A percentile compares a stretch with the other conserved stretches of the same genome.
Conservation (phyloP, 495 filamentous ascomycete species). For the Aspergillus egyptiacus region DNA sequence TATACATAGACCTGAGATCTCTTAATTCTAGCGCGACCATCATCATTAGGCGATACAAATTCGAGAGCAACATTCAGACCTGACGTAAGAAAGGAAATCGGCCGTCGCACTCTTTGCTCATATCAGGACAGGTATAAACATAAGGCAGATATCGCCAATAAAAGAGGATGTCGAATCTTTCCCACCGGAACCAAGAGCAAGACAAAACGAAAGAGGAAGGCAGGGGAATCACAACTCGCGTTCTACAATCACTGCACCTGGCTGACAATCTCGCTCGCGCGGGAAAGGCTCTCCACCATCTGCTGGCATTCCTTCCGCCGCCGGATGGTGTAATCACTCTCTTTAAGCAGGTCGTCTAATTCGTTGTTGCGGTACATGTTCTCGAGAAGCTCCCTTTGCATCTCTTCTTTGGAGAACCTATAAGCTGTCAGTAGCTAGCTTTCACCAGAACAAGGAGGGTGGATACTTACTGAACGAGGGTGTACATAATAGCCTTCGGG, state of each 20-base stretch:
- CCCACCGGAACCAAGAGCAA: constrained; percentile 9
- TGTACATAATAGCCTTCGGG: constrained; percentile 98
- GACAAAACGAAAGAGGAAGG: constrained; percentile 3
- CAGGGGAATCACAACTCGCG: constrained; percentile 10
- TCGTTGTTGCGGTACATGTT: constrained; percentile 90
- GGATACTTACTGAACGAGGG: constrained; percentile 76
- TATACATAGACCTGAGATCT: constrained; percentile 6
- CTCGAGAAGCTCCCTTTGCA: constrained; percentile 97
- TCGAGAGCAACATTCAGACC: constrained; percentile 17
- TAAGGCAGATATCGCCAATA: constrained; percentile 13
- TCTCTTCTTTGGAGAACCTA: constrained; percentile 93
- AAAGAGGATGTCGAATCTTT: constrained; percentile 8
- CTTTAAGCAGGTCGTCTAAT: constrained; percentile 90
- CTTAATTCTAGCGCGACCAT: constrained; percentile 18
- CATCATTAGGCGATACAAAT: constrained; percentile 27
- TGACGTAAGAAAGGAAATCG: constrained; percentile 17
- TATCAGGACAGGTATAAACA: constrained; percentile 18
- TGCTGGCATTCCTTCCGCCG: constrained; percentile 97
- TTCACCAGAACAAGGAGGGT: not conserved
- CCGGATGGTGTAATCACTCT: constrained; percentile 93
- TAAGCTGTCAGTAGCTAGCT: constrained; percentile 5
- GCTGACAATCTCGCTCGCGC: constrained; percentile 92
- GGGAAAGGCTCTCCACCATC: constrained; percentile 89
- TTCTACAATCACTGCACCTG: constrained; percentile 71
- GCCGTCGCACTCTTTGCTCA: constrained; percentile 13